Percentiles rank a stretch among this genome's conserved stretches.
phyloP scores from a whole-genome alignment of 2,329 filamentous ascomycete species.

The Colletotrichum lentis region DNA sequence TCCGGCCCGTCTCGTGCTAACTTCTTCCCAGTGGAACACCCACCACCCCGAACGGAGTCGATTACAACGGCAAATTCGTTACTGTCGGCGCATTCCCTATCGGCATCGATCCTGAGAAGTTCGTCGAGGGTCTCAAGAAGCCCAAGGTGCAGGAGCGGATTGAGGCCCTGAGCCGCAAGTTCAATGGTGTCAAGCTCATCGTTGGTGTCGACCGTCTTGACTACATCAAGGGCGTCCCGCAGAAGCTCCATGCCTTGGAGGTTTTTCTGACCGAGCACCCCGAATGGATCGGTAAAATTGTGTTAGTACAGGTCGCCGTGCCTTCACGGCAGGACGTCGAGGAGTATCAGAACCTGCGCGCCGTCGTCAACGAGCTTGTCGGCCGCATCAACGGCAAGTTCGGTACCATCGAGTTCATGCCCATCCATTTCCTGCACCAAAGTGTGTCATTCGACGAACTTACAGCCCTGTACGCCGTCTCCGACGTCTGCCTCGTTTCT shows the following conservation, averaged over 20 bases:
- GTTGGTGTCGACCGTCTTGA: slow-evolving; percentile 96
- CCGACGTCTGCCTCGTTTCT: slow-evolving; percentile 90
- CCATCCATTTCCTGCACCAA: slow-evolving; percentile 98
- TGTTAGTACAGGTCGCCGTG: slow-evolving; percentile 94
- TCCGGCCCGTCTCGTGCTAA: neutral
- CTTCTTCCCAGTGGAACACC: slow-evolving; percentile 60
- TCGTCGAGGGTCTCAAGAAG: slow-evolving; percentile 86
- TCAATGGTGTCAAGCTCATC: slow-evolving; percentile 94
- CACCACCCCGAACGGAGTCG: slow-evolving; percentile 92
- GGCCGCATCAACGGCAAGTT: slow-evolving; percentile 97
- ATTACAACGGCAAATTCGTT: slow-evolving; percentile 87
- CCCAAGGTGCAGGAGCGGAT: slow-evolving; percentile 89
- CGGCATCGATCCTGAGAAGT: slow-evolving; percentile 97
- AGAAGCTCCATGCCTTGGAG: slow-evolving; percentile 95
- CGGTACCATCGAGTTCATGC: slow-evolving; percentile 97
- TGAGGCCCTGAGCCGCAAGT: slow-evolving; percentile 83
- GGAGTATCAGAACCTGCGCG: slow-evolving; percentile 95
- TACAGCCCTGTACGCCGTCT: slow-evolving; percentile 89
- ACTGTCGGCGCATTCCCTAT: slow-evolving; percentile 97
- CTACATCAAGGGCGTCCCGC: slow-evolving; percentile 98
- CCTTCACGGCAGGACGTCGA: slow-evolving; percentile 95
- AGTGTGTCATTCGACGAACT: slow-evolving; percentile 95
- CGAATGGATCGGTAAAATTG: slow-evolving; percentile 97
- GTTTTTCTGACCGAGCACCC: slow-evolving; percentile 97
- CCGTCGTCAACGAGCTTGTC: slow-evolving; percentile 95